Conservation (phyloP, 345 rosid species). For the Adansonia digitata region DNA sequence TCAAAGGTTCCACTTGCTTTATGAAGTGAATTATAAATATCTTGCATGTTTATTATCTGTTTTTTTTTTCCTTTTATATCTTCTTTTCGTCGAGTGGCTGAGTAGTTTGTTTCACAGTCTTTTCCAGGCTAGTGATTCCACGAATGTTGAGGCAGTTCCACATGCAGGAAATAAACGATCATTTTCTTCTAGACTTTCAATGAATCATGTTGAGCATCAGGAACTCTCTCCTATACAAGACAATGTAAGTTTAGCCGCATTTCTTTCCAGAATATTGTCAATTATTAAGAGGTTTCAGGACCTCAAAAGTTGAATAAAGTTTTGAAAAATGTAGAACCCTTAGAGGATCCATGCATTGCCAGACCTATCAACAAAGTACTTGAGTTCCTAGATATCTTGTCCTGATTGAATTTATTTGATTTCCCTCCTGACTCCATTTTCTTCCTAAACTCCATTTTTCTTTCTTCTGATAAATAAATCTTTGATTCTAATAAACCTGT, state of each 20-base stretch:
- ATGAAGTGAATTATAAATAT: not conserved
- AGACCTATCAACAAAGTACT: not conserved
- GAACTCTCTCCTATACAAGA: slow-evolving; percentile 28
- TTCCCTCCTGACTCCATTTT: not conserved
- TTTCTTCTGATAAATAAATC: too few relatives aligned
- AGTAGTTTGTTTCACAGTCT: slow-evolving; percentile 9
- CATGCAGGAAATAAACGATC: slow-evolving; percentile 9
- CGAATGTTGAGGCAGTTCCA: slow-evolving; percentile 26
- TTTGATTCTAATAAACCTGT: slow-evolving; percentile 35
- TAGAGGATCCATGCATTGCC: not conserved
- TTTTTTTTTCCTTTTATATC: not conserved
- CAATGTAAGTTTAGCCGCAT: slow-evolving; percentile 30
- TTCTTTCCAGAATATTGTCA: not conserved
- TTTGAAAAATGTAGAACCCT: not conserved
- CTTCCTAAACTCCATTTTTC: not conserved
- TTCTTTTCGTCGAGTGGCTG: not conserved
- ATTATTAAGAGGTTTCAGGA: not conserved
- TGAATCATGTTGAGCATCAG: slow-evolving; percentile 16
- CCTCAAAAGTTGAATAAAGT: not conserved
- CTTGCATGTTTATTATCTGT: not conserved
- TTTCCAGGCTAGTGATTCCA: slow-evolving; percentile 31
- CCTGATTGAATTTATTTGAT: not conserved
- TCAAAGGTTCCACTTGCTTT: slow-evolving; percentile 35
- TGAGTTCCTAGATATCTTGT: not conserved
- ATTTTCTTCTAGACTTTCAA: slow-evolving; percentile 8